Percentiles rank a stretch among this genome's conserved stretches.
phyloP scores from a whole-genome alignment of 352 stramenopile genomes.

The Albugo laibachii region DNA sequence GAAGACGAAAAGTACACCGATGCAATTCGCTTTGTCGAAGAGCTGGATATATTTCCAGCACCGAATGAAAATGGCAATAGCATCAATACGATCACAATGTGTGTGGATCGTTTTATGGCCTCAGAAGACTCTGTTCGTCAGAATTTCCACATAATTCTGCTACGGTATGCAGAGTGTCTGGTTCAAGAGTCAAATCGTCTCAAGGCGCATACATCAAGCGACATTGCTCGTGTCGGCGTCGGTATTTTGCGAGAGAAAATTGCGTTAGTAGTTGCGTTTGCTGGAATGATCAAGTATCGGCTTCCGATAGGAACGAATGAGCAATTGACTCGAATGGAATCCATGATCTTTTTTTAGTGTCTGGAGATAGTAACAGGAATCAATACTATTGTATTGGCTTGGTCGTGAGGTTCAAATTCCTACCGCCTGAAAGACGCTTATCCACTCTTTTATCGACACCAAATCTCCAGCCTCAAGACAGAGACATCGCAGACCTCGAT shows the following conservation, averaged over 20 bases:
- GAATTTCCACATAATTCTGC: slow-evolving; percentile 68
- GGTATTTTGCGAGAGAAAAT: slow-evolving; percentile 43
- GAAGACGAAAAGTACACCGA: slow-evolving; percentile 69
- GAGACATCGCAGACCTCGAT: too few species aligned
- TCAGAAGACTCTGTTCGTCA: slow-evolving; percentile 66
- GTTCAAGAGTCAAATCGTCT: slow-evolving; percentile 60
- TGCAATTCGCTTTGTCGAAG: slow-evolving; percentile 66
- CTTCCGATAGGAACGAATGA: slow-evolving; percentile 63
- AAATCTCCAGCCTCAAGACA: too few species aligned
- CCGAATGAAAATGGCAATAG: slow-evolving; percentile 18
- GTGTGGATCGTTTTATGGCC: slow-evolving; percentile 65
- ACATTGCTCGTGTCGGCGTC: slow-evolving; percentile 23
- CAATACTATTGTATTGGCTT: too few species aligned
- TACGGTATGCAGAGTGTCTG: slow-evolving; percentile 77
- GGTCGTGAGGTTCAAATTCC: too few species aligned
- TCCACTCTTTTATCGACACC: too few species aligned
- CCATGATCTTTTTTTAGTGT: slow-evolving; percentile 35
- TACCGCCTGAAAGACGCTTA: too few species aligned
- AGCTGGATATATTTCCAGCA: slow-evolving; percentile 47
- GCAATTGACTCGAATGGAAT: slow-evolving; percentile 69
- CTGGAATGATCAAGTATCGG: slow-evolving; percentile 79
- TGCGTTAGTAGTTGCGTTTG: slow-evolving; percentile 70
- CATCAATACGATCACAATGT: slow-evolving; percentile 5
- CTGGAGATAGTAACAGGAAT: too few species aligned
- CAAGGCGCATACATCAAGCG: slow-evolving; percentile 29